A percentile compares a stretch with the other conserved stretches of the same genome.
These are phyloP conservation scores for Schizochytrium sp. DNA, from an alignment of 108 stramenopile species.

Conservation along the genomic window DNA sequence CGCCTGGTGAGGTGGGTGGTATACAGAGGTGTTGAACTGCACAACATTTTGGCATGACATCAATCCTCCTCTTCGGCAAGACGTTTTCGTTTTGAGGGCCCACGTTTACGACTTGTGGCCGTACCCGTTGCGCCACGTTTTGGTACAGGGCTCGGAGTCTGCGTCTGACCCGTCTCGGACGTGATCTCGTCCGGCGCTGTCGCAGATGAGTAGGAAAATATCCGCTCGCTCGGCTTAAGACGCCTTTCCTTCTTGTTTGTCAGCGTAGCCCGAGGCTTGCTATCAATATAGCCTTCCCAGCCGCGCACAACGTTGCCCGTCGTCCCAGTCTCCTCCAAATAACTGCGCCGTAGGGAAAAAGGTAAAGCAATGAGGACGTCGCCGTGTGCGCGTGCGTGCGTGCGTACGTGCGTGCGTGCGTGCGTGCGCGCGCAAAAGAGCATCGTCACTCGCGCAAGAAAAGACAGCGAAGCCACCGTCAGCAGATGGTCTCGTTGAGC, in stretches of 20 bases:
- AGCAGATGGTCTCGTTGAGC: no score
- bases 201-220: background rate
- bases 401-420: no score
- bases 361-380: no score
- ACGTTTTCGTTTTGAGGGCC: background rate
- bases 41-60: background rate
- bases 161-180: background rate
- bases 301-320: slow-evolving; percentile 11
- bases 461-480: no score
- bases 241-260: background rate
- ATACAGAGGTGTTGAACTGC: background rate
- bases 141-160: background rate
- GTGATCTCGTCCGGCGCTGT: background rate
- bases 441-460: no score
- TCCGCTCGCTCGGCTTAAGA: background rate
- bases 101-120: background rate
- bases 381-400: no score
- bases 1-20: background rate
- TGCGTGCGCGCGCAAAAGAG: no score
- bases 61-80: background rate
- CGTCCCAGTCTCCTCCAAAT: background rate
- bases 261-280: background rate
- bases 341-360: background rate
- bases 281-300: slow-evolving; percentile 9
- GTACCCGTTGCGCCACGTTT: background rate